Conservation (phyloP, 2,329 filamentous ascomycete species). For the Colletotrichum sp. region DNA sequence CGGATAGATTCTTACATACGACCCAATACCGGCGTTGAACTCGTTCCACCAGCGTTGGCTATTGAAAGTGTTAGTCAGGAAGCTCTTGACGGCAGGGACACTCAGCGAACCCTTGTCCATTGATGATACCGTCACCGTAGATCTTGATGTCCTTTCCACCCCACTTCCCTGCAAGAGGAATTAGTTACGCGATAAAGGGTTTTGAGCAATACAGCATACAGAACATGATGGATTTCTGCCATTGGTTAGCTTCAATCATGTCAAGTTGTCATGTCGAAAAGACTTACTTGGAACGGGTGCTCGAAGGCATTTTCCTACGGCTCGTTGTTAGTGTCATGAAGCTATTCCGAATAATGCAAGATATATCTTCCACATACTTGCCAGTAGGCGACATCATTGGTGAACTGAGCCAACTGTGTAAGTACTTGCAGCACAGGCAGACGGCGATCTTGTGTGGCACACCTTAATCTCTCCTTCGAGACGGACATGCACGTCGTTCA, state of each 20-base stretch:
- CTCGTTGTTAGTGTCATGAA: neutral
- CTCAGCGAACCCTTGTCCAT: conserved; percentile 50
- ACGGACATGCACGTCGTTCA: conserved; percentile 62
- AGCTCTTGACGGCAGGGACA: neutral
- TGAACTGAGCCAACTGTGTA: conserved; percentile 33
- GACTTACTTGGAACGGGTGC: conserved; percentile 41
- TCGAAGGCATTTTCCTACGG: conserved; percentile 40
- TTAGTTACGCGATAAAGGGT: neutral
- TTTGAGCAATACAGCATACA: neutral
- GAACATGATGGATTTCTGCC: conserved; percentile 61
- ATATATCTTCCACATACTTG: conserved; percentile 16
- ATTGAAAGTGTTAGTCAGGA: neutral
- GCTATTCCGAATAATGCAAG: neutral
- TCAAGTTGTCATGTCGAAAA: neutral
- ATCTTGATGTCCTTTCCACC: conserved; percentile 67
- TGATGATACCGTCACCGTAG: conserved; percentile 61
- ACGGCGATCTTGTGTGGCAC: neutral
- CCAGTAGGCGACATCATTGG: conserved; percentile 49
- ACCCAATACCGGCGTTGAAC: conserved; percentile 35
- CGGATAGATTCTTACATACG: conserved; percentile 2
- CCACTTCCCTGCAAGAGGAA: conserved; percentile 56
- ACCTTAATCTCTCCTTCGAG: conserved; percentile 59
- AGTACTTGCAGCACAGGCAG: too few relatives aligned
- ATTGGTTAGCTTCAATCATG: neutral
- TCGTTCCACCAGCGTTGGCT: conserved; percentile 48